These are phyloP conservation scores for Vishniacozyma victoriae DNA, from an alignment of 768 basidiomycete genomes.

Conservation along the genomic window DNA sequence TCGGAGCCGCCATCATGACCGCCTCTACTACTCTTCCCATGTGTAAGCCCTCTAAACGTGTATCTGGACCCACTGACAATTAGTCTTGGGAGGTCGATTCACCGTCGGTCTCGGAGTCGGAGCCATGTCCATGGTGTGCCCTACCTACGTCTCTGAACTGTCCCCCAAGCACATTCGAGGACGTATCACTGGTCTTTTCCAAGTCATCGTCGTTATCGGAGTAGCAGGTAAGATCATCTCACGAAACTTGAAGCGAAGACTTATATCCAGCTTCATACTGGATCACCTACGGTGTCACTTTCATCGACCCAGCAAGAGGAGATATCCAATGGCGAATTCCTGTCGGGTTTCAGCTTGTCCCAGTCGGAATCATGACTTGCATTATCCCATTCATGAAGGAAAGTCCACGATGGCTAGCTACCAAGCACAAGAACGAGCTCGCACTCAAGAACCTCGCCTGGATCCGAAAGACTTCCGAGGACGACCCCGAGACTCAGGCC, in stretches of 20 bases:
- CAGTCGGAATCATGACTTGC: slow-evolving; percentile 39
- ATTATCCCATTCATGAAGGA: slow-evolving; percentile 20
- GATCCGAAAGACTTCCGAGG: slow-evolving; percentile 39
- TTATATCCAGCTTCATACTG: no score
- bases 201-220: neutral
- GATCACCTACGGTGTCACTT: slow-evolving; percentile 15
- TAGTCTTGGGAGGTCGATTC: slow-evolving; percentile 73
- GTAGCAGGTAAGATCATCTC: slow-evolving; percentile 48
- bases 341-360: slow-evolving; percentile 33
- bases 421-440: slow-evolving; percentile 33
- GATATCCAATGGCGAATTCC: slow-evolving; percentile 5
- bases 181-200: slow-evolving; percentile 61
- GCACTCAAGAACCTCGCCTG: slow-evolving; percentile 53
- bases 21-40: slow-evolving; percentile 30
- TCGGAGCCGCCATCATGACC: slow-evolving; percentile 52
- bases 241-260: no score
- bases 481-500: slow-evolving; percentile 36
- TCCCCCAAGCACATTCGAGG: slow-evolving; percentile 78
- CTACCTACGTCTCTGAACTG: slow-evolving; percentile 78
- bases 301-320: slow-evolving; percentile 1
- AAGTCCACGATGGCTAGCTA: slow-evolving; percentile 42
- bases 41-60: no score
- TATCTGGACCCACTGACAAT: no score
- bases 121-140: slow-evolving; percentile 61
- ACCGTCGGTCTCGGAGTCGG: slow-evolving; percentile 76